Evolutionary conservation across 2,329 filamentous ascomycete species (phyloP), one percentile per base, ranked within the genome.

Genomic region (Chaetomium strumarium): DNA sequence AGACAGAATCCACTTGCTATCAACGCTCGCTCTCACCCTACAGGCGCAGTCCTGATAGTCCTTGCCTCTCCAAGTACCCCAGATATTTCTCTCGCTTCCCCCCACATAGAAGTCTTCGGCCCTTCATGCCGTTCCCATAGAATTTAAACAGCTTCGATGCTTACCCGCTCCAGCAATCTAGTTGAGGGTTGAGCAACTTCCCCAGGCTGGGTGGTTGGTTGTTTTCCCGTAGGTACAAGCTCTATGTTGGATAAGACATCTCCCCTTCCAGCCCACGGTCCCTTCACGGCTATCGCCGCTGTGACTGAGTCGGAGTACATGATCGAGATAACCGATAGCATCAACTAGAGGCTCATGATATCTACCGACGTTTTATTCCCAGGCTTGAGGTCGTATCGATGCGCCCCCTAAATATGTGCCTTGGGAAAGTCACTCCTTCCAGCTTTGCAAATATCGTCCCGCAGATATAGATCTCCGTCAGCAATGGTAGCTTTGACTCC

Each of bases 1-100:
- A 56, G 51, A n/a, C 52, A 41, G 37, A 55, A 40, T 57, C 59
- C 56, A 58, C 58, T 55, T 37, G 39, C 16, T 52, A 52, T 50
- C 52, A 51, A 39, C 37, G 42, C 9, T 48, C 19, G 13, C 36
- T 43, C 47, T 43, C 47, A 39, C 13, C 30, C 41, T 13, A 4
- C 34, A n/a, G 13, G 10, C 14, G 34, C 12, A 8, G 11, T 29
- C 37, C 20, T 36, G 2, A 19, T 7, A 41, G 4, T n/a, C 30
- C 36, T 19, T 29, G 36, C 41, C 11, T 31, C 19, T 38, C 63
- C 74, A 12, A 10, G 19, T 37, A 20, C 17, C 30, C 33, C 19
- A 16, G 7, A n/a, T 36, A 16, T 33, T 17, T 34, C 24, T 37
- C 44, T 31, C 44, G 17, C 38, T 51, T 51, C 48, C 47, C 48